Evolutionary conservation across 495 filamentous ascomycete species (phyloP).

Genomic region (Neurospora sp.): DNA sequence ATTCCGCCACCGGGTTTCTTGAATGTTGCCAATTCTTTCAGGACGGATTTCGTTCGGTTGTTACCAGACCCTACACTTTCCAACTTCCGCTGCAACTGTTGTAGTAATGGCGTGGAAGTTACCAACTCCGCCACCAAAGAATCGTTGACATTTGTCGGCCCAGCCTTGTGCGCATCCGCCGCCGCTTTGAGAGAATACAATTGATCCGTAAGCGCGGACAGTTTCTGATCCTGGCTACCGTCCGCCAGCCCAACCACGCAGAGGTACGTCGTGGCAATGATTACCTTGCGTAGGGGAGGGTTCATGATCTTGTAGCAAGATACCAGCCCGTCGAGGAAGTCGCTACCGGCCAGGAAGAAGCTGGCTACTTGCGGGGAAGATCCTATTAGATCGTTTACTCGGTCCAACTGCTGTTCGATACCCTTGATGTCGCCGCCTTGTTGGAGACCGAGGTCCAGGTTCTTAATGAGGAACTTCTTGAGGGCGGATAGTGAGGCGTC

Average conservation of each 20-base stretch:
- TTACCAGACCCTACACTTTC: conserved; percentile 25
- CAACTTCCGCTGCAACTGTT: conserved; percentile 36
- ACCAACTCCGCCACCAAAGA: conserved; percentile 54
- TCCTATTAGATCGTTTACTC: conserved; percentile 42
- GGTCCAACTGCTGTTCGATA: conserved; percentile 34
- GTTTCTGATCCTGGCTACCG: conserved; percentile 39
- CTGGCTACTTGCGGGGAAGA: conserved; percentile 40
- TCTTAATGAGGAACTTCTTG: conserved; percentile 34
- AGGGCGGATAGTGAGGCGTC: conserved; percentile 26
- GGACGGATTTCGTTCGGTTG: conserved; percentile 46
- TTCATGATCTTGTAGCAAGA: conserved; percentile 53
- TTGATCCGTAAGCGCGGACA: conserved; percentile 66
- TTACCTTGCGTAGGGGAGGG: conserved; percentile 44
- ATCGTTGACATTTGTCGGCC: conserved; percentile 39
- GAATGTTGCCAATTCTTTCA: conserved; percentile 43
- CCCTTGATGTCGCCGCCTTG: conserved; percentile 35
- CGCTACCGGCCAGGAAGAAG: conserved; percentile 73
- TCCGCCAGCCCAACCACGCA: conserved; percentile 59
- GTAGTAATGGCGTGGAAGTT: conserved; percentile 47
- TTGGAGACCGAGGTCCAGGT: conserved; percentile 40
- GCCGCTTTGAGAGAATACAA: conserved; percentile 68
- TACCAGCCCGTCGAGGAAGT: conserved; percentile 69
- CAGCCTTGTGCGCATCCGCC: conserved; percentile 45
- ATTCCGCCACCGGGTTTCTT: conserved; percentile 41
- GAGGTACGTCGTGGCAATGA: conserved; percentile 63